Evolutionary conservation across 768 basidiomycete genomes (phyloP).

Genomic region (Termitomyces titanicus): DNA sequence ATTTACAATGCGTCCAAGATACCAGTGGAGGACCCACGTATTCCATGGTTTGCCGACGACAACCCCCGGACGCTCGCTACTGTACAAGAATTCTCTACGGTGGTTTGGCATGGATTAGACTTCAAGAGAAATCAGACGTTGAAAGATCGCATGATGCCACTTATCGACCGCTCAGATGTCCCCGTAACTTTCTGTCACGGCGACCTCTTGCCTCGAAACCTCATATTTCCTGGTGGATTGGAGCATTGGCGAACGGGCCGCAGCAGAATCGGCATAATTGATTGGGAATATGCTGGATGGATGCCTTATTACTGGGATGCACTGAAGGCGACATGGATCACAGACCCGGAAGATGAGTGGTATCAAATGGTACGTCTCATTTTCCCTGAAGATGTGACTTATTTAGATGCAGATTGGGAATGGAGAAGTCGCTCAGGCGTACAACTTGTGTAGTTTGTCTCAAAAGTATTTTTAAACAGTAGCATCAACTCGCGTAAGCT

Average conservation of each 20-base stretch:
- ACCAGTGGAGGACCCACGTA: neutral
- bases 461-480: too few species aligned
- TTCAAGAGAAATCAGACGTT: neutral
- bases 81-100: neutral
- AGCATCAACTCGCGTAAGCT: too few species aligned
- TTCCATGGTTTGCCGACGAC: neutral
- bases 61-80: neutral
- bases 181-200: neutral
- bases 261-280: neutral
- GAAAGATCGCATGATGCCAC: neutral
- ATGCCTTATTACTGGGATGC: neutral
- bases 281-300: constrained; percentile 1
- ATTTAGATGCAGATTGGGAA: constrained; percentile 3
- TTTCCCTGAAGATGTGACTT: neutral
- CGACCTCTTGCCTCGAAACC: neutral
- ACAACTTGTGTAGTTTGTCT: neutral
- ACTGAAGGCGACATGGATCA: neutral
- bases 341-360: constrained; percentile 3
- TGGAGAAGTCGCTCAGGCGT: constrained; percentile 7
- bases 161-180: neutral
- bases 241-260: neutral
- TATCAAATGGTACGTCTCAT: neutral
- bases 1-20: neutral
- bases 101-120: neutral
- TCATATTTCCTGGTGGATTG: neutral